phyloP scores from a whole-genome alignment of 148 eudicot genomes.

The Rhododendron mucronatum region DNA sequence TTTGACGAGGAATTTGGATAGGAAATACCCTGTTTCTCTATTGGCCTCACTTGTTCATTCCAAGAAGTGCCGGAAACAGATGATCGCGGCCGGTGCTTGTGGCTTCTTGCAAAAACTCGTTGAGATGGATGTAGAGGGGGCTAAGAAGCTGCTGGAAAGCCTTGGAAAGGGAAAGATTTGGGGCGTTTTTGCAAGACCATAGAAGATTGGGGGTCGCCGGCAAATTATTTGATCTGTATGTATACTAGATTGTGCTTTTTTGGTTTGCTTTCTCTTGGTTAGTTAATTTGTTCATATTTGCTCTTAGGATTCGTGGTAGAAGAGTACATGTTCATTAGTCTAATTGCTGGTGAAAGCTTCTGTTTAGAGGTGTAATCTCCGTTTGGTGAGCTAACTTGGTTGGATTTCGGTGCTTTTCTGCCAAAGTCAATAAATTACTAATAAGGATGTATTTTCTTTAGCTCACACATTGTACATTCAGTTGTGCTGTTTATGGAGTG shows the following conservation, averaged over 20 bases:
- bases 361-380: conserved; percentile 23
- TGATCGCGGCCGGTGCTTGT: conserved; percentile 63
- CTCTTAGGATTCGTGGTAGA: conserved; percentile 34
- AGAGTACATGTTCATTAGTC: conserved; percentile 32
- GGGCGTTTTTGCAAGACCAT: conserved; percentile 74
- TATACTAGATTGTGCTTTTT: background rate
- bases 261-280: conserved; percentile 6
- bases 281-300: conserved; percentile 38
- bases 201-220: background rate
- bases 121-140: conserved; percentile 72
- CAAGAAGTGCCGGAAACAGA: conserved; percentile 64
- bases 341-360: conserved; percentile 28
- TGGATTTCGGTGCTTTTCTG: conserved; percentile 11
- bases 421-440: conserved; percentile 19
- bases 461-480: background rate
- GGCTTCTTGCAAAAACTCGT: conserved; percentile 59
- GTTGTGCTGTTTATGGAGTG: background rate
- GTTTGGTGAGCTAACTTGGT: conserved; percentile 49
- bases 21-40: conserved; percentile 54
- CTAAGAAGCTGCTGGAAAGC: conserved; percentile 63
- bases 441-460: background rate
- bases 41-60: conserved; percentile 46
- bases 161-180: conserved; percentile 67
- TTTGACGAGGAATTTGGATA: conserved; percentile 41
- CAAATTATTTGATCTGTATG: background rate